A percentile compares a stretch with the other conserved stretches of the same genome.
Evolutionary conservation across 2,329 filamentous ascomycete genomes (phyloP).

Genomic region (Fusarium newnesense): DNA sequence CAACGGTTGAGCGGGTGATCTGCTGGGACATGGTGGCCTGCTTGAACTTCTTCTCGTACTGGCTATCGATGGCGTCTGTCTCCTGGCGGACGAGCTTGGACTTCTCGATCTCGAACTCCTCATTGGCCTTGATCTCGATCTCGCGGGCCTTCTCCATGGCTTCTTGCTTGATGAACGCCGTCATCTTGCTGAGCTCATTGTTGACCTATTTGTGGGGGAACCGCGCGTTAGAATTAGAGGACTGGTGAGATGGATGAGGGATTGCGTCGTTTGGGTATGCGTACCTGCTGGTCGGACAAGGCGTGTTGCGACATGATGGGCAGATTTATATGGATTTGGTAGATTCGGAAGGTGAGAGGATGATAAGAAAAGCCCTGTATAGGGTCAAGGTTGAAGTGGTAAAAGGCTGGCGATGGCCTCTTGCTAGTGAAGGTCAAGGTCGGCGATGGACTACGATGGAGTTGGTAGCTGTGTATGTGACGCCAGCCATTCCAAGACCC

Average conservation of each 20-base stretch:
- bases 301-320: slow-evolving; percentile 92
- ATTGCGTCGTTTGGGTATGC: slow-evolving; percentile 39
- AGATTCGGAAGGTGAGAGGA: slow-evolving; percentile 16
- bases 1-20: slow-evolving; percentile 94
- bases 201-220: slow-evolving; percentile 72
- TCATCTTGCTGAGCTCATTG: slow-evolving; percentile 99
- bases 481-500: slow-evolving; percentile 35
- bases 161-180: slow-evolving; percentile 99
- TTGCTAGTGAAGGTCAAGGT: slow-evolving; percentile 30
- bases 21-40: slow-evolving; percentile 98
- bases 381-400: slow-evolving; percentile 16
- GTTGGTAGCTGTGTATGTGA: slow-evolving; percentile 44
- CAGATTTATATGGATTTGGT: slow-evolving; percentile 25
- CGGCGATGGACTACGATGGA: slow-evolving; percentile 33
- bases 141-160: slow-evolving; percentile 96
- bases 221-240: slow-evolving; percentile 27
- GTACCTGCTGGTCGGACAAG: slow-evolving; percentile 96
- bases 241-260: slow-evolving; percentile 22
- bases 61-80: slow-evolving; percentile 87
- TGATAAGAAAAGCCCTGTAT: neutral
- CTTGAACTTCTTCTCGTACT: slow-evolving; percentile 99
- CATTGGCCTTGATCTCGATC: slow-evolving; percentile 97
- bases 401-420: slow-evolving; percentile 37
- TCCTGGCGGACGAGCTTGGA: slow-evolving; percentile 97
- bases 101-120: slow-evolving; percentile 99